phyloP scores from a whole-genome alignment of 2,329 filamentous ascomycete genomes.

The Phyllosticta paracitricarpa region DNA sequence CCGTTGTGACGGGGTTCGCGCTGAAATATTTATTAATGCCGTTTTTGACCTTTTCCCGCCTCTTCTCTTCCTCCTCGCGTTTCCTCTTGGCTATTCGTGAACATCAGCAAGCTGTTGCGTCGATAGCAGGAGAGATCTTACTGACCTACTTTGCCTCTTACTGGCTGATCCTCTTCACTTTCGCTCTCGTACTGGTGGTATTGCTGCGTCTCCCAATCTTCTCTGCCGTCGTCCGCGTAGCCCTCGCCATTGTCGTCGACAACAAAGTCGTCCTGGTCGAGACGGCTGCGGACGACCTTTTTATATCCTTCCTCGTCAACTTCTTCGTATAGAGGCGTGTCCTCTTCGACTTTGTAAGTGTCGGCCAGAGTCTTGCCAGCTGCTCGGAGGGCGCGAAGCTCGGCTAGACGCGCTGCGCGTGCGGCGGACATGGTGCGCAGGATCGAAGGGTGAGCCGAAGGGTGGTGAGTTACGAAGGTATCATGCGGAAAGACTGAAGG shows the following conservation, averaged over 20 bases:
- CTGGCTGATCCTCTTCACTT: constrained; percentile 58
- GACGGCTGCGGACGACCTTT: constrained; percentile 77
- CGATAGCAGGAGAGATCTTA: not conserved
- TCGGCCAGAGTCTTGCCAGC: constrained; percentile 87
- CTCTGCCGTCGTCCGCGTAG: constrained; percentile 92
- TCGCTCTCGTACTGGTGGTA: constrained; percentile 55
- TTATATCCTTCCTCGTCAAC: constrained; percentile 93
- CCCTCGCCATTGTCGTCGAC: constrained; percentile 97
- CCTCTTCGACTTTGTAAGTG: constrained; percentile 76
- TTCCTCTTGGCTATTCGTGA: constrained; percentile 62
- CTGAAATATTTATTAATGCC: constrained; percentile 94
- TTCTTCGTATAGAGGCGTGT: constrained; percentile 81
- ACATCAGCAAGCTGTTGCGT: not conserved
- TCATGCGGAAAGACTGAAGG: not conserved
- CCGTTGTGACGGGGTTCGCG: constrained; percentile 53
- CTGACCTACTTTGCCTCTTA: constrained; percentile 48
- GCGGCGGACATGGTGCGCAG: constrained; percentile 18
- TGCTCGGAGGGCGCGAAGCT: constrained; percentile 73
- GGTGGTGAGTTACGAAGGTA: not conserved
- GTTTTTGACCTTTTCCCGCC: constrained; percentile 77
- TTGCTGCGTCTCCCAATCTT: constrained; percentile 54
- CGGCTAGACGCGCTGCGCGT: constrained; percentile 41
- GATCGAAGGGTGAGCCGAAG: not conserved
- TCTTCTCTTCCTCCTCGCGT: constrained; percentile 75
- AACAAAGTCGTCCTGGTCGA: constrained; percentile 95